Evolutionary conservation across 192 early-diverging fungal species (phyloP).

Genomic region (Lobulomyces angularis): DNA sequence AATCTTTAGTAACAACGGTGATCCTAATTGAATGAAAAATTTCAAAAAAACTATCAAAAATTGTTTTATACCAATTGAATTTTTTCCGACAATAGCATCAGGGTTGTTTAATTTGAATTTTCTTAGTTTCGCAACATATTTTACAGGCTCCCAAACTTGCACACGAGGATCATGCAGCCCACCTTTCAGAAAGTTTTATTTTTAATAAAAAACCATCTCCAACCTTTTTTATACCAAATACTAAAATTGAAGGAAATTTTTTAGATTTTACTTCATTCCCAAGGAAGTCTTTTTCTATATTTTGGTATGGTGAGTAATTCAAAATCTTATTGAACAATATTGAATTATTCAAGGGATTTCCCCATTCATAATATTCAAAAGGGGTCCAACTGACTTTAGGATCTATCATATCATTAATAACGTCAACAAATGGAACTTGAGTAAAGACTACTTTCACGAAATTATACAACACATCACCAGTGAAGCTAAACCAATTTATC

Average conservation of each 20-base stretch:
- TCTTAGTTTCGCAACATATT: constrained; percentile 70
- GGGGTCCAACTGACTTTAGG: constrained; percentile 25
- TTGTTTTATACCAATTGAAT: too few relatives aligned
- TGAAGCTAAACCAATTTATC: constrained; percentile 7
- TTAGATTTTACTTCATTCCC: background rate
- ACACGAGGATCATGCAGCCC: constrained; percentile 75
- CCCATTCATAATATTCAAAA: constrained; percentile 34
- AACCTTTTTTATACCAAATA: too few relatives aligned
- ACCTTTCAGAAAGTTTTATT: too few relatives aligned
- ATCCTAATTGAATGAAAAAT: too few relatives aligned
- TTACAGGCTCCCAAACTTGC: constrained; percentile 69
- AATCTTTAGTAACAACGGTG: too few relatives aligned
- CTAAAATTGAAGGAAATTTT: constrained; percentile 5
- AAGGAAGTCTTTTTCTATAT: constrained; percentile 10
- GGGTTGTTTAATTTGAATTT: constrained; percentile 12
- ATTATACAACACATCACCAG: constrained; percentile 25
- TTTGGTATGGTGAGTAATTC: constrained; percentile 25
- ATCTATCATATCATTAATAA: constrained; percentile 26
- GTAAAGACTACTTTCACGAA: constrained; percentile 19
- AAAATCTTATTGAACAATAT: constrained; percentile 24
- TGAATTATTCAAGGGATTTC: constrained; percentile 17
- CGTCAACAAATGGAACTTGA: constrained; percentile 34
- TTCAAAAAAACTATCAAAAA: too few relatives aligned
- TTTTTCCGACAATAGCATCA: too few relatives aligned
- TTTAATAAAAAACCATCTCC: too few relatives aligned